phyloP scores from a whole-genome alignment of 2,329 filamentous ascomycete genomes.

The Ophiostoma australiae region DNA sequence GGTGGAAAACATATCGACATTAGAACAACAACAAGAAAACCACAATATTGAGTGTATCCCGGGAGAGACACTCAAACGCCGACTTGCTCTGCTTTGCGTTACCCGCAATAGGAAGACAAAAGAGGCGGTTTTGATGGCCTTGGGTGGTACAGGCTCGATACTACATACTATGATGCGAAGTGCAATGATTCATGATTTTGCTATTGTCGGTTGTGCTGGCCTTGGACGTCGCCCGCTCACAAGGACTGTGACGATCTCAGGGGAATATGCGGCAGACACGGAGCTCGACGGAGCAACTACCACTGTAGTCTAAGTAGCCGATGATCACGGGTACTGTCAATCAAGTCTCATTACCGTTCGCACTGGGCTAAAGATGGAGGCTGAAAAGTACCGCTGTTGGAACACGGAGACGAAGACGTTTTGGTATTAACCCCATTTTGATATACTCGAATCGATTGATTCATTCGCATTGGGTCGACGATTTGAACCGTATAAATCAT shows the following conservation, averaged over 20 bases:
- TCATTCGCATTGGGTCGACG: no score
- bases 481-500: not conserved
- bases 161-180: not conserved
- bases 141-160: not conserved
- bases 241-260: not conserved
- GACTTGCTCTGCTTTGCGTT: not conserved
- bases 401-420: not conserved
- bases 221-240: not conserved
- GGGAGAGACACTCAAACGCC: not conserved
- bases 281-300: not conserved
- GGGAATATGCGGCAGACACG: not conserved
- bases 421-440: not conserved
- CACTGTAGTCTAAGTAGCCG: not conserved
- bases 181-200: not conserved
- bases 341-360: not conserved
- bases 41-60: not conserved
- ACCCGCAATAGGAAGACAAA: not conserved
- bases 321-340: not conserved
- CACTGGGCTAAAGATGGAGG: not conserved
- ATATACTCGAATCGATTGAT: not conserved
- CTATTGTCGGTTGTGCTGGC: not conserved
- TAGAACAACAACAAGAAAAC: not conserved
- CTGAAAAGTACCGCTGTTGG: not conserved
- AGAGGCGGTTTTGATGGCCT: not conserved
- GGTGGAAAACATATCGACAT: no score